These are phyloP conservation scores for Umbilicaria muhlenbergii DNA, from an alignment of 495 filamentous ascomycete genomes.

Conservation along the genomic window DNA sequence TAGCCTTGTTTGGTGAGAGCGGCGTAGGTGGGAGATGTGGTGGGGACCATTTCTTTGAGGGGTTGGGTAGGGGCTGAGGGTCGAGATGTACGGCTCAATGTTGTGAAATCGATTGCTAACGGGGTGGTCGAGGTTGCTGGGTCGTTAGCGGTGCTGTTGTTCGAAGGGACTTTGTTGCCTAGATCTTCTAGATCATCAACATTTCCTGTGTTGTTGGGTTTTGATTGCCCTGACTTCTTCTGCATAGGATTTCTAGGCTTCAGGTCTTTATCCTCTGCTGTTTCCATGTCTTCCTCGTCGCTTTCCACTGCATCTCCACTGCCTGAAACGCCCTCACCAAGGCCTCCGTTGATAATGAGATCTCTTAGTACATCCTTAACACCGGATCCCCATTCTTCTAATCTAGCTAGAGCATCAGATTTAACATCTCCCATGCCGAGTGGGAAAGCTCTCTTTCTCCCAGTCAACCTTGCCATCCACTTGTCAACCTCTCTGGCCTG, in stretches of 20 bases:
- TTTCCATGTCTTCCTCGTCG: constrained; percentile 57
- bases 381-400: constrained; percentile 65
- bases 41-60: constrained; percentile 85
- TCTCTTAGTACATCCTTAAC: constrained; percentile 57
- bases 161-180: constrained; percentile 23
- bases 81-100: constrained; percentile 32
- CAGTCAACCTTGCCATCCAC: constrained; percentile 89
- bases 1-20: constrained; percentile 94
- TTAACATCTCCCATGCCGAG: constrained; percentile 80
- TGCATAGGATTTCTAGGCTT: constrained; percentile 11
- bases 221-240: constrained; percentile 18
- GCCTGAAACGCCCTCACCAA: constrained; percentile 67
- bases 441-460: constrained; percentile 64
- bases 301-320: constrained; percentile 75
- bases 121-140: constrained; percentile 21
- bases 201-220: constrained; percentile 24
- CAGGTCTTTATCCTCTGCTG: constrained; percentile 21
- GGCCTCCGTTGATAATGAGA: constrained; percentile 39
- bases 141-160: background rate
- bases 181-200: constrained; percentile 79
- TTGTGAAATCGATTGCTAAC: constrained; percentile 79
- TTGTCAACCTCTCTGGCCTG: constrained; percentile 80
- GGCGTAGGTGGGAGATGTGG: constrained; percentile 69
- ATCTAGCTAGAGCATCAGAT: constrained; percentile 41
- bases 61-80: constrained; percentile 23